Percentiles rank a stretch among this genome's conserved stretches.
These are phyloP conservation scores for Diospyros kaki DNA, from an alignment of 148 eudicot genomes.

Conservation along the genomic window DNA sequence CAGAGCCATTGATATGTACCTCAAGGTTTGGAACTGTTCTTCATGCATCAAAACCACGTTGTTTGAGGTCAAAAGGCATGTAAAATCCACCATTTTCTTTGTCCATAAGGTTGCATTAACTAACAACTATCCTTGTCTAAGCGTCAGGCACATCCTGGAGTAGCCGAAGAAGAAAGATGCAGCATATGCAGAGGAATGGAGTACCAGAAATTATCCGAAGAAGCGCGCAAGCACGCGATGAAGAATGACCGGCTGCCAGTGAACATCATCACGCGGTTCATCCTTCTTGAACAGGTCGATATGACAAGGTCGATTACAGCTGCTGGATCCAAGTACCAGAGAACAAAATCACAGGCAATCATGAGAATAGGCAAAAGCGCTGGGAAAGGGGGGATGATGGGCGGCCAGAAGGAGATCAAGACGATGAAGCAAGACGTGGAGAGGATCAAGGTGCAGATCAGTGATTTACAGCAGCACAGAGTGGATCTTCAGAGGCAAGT, in stretches of 20 bases:
- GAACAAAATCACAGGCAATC: constrained; percentile 35
- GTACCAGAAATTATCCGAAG: constrained; percentile 42
- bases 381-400: constrained; percentile 16
- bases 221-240: constrained; percentile 41
- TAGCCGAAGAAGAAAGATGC: constrained; percentile 36
- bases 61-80: not conserved
- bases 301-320: constrained; percentile 30
- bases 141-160: constrained; percentile 39
- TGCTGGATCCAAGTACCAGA: constrained; percentile 19
- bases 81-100: not conserved
- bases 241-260: constrained; percentile 40
- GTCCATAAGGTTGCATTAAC: no score
- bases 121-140: not conserved
- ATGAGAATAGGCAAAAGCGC: constrained; percentile 10
- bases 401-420: constrained; percentile 18
- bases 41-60: not conserved
- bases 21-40: constrained; percentile 35
- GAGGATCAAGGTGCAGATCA: constrained; percentile 21
- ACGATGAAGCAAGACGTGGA: constrained; percentile 31
- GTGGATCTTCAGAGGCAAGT: constrained; percentile 21
- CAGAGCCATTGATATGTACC: constrained; percentile 18
- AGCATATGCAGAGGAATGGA: constrained; percentile 34
- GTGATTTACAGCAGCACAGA: constrained; percentile 26
- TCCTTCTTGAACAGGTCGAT: constrained; percentile 42
- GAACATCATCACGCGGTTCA: constrained; percentile 28